A percentile compares a stretch with the other conserved stretches of the same genome.
Conservation (phyloP, 176 grass and related monocot species). For the Coix lacrymajobi region DNA sequence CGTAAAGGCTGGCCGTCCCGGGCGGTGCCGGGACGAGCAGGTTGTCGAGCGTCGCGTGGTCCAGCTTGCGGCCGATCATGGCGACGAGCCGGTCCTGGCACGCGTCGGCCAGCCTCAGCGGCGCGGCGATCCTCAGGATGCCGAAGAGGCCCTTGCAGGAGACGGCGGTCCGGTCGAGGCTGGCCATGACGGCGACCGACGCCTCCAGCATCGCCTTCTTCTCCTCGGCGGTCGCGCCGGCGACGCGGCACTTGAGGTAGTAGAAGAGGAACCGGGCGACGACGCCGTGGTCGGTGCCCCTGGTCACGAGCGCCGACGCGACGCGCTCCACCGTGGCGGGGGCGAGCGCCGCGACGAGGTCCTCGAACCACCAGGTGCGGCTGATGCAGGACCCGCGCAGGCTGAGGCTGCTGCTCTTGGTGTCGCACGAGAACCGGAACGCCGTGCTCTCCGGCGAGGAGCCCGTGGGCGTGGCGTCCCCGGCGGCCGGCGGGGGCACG, state of each 20-base stretch:
- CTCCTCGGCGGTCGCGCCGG: slow-evolving; percentile 30
- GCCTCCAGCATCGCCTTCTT: slow-evolving; percentile 57
- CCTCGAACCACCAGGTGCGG: slow-evolving; percentile 94
- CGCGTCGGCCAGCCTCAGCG: slow-evolving; percentile 38
- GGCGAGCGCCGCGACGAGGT: slow-evolving; percentile 43
- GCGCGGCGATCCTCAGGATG: slow-evolving; percentile 59
- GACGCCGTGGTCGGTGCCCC: slow-evolving; percentile 51
- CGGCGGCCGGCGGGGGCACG: slow-evolving; percentile 13
- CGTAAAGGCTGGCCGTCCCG: slow-evolving; percentile 52
- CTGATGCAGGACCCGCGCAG: slow-evolving; percentile 26
- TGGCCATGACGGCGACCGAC: slow-evolving; percentile 36
- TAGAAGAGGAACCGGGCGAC: slow-evolving; percentile 76
- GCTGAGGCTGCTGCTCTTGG: slow-evolving; percentile 76
- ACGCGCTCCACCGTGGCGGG: slow-evolving; percentile 52
- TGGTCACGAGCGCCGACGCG: slow-evolving; percentile 46
- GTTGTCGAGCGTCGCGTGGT: slow-evolving; percentile 85
- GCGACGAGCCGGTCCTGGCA: slow-evolving; percentile 45
- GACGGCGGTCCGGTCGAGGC: slow-evolving; percentile 54
- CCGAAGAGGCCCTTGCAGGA: slow-evolving; percentile 85
- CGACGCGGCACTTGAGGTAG: slow-evolving; percentile 61
- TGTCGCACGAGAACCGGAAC: slow-evolving; percentile 81
- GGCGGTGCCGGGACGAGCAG: slow-evolving; percentile 60
- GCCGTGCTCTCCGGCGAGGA: slow-evolving; percentile 92
- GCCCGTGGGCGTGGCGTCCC: slow-evolving; percentile 56
- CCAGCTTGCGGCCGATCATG: slow-evolving; percentile 83